Evolutionary conservation across 257 asterid genomes (phyloP).

Genomic region (Phtheirospermum japonicum): DNA sequence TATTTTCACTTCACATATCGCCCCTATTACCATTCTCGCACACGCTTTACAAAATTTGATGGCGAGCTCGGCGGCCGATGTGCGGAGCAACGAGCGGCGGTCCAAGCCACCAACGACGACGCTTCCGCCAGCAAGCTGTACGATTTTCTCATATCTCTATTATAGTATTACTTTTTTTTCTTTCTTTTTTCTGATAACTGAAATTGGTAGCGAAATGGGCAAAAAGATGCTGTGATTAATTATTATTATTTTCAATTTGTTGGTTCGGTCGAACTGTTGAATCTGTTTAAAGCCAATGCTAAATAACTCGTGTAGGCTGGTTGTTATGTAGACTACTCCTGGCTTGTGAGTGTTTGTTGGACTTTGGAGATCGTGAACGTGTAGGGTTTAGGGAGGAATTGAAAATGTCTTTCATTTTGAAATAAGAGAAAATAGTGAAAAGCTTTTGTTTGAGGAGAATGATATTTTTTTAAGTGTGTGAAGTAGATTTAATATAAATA

Average conservation of each 20-base stretch:
- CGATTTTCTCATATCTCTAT: conserved; percentile 1
- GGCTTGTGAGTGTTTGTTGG: not conserved
- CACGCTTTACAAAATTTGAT: conserved; percentile 35
- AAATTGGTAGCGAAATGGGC: conserved; percentile 1
- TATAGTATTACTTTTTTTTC: not conserved
- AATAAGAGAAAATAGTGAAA: too few species aligned
- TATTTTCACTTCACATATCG: too few species aligned
- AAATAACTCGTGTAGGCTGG: too few species aligned
- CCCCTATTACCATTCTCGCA: too few species aligned
- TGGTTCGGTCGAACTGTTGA: conserved; percentile 1
- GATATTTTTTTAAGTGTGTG: too few species aligned
- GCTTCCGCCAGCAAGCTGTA: conserved; percentile 98
- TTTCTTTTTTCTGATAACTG: not conserved
- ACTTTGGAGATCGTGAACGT: not conserved
- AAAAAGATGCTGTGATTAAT: conserved; percentile 2
- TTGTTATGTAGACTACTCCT: not conserved
- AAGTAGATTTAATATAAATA: too few species aligned
- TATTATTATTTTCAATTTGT: conserved; percentile 5
- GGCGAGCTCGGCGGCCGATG: conserved; percentile 59
- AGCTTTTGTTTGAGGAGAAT: too few species aligned
- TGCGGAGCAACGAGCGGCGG: conserved; percentile 81
- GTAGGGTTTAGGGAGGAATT: not conserved
- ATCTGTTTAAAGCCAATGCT: not conserved
- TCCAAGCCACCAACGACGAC: conserved; percentile 96
- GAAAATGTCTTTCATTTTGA: too few species aligned